Percentiles rank a stretch among this genome's conserved stretches.
Evolutionary conservation across 2,329 filamentous ascomycete species (phyloP).

Genomic region (Cadophora sp.): DNA sequence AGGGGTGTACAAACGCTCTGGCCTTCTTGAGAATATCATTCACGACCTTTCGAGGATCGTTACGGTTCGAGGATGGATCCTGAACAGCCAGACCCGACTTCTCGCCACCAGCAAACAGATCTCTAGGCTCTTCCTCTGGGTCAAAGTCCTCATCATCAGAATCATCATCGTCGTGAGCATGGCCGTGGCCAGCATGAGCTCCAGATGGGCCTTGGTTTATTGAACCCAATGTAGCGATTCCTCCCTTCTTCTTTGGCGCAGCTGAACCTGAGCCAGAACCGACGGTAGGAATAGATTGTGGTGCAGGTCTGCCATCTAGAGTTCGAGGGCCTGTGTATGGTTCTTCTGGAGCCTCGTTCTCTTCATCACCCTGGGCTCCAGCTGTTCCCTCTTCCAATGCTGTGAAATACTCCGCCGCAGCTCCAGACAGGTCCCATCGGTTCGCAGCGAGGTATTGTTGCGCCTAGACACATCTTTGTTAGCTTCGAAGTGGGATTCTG

Average conservation of each 20-base stretch:
- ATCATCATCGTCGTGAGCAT: conserved; percentile 62
- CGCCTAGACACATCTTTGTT: conserved; percentile 48
- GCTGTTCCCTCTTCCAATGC: conserved; percentile 59
- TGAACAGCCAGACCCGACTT: conserved; percentile 78
- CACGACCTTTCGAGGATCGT: conserved; percentile 62
- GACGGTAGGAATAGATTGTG: conserved; percentile 45
- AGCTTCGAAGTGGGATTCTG: conserved; percentile 18
- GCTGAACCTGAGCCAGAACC: conserved; percentile 37
- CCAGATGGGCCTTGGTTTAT: conserved; percentile 45
- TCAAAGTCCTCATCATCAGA: conserved; percentile 65
- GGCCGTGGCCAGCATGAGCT: conserved; percentile 49
- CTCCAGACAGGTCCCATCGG: conserved; percentile 70
- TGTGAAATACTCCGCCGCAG: conserved; percentile 67
- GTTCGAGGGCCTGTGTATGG: conserved; percentile 67
- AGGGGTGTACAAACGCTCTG: conserved; percentile 54
- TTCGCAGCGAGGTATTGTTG: conserved; percentile 69
- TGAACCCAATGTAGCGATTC: conserved; percentile 67
- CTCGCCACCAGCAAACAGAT: conserved; percentile 84
- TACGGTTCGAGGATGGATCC: conserved; percentile 54
- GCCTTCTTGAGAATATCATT: conserved; percentile 71
- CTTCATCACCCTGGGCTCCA: conserved; percentile 42
- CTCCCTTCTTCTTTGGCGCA: conserved; percentile 46
- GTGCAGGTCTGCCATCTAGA: conserved; percentile 67
- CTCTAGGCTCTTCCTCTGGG: conserved; percentile 64
- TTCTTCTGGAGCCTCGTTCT: conserved; percentile 51